These are phyloP conservation scores for Arthrobotrys pseudoclavata DNA, from an alignment of 2,329 filamentous ascomycete species.

Conservation along the genomic window DNA sequence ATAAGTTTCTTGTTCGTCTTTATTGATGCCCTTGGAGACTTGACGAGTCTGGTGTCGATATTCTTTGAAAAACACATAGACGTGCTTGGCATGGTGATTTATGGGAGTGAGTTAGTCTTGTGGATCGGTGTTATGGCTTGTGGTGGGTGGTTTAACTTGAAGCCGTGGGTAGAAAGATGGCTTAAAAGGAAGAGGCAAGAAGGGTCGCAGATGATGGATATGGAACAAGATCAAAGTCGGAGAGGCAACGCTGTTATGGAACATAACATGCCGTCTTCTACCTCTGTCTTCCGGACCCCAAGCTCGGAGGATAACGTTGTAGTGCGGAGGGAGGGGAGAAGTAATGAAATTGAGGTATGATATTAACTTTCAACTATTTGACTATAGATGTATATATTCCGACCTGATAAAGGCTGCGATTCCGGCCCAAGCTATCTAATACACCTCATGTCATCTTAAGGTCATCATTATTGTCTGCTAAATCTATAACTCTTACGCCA, in stretches of 20 bases:
- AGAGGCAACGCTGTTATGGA: constrained; percentile 65
- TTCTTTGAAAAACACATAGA: constrained; percentile 74
- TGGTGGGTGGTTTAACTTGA: constrained; percentile 75
- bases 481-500: neutral
- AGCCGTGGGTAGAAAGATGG: constrained; percentile 71
- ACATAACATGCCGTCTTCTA: constrained; percentile 72
- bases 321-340: constrained; percentile 11
- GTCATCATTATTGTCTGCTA: neutral
- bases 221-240: constrained; percentile 21
- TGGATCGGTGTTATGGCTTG: constrained; percentile 78
- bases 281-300: constrained; percentile 75
- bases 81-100: constrained; percentile 76
- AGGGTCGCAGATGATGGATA: constrained; percentile 7
- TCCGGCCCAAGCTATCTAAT: too few species aligned
- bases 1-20: constrained; percentile 80
- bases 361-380: neutral
- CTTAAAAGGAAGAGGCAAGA: constrained; percentile 61
- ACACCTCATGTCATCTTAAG: too few species aligned
- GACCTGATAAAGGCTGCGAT: too few species aligned
- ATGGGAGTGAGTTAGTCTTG: constrained; percentile 75
- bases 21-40: constrained; percentile 77
- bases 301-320: constrained; percentile 24
- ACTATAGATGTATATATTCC: too few species aligned
- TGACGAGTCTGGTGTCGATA: constrained; percentile 76
- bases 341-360: constrained; percentile 32